Base-by-base conservation (phyloP, 139 green algal species). In the Chlorella ohadii region DNA sequence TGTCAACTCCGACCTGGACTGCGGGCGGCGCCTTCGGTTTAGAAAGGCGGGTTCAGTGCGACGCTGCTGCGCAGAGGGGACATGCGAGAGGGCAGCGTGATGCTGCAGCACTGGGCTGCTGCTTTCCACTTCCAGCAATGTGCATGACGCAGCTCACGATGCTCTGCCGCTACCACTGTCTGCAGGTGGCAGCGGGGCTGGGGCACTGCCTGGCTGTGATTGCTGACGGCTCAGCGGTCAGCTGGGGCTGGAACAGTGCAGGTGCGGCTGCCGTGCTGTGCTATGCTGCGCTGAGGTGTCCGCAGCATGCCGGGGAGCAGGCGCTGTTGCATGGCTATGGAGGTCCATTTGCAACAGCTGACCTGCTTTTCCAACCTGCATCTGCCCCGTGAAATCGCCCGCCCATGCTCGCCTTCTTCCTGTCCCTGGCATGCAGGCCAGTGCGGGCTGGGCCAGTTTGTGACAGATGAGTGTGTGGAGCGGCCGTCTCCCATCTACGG, bases 211-310 rank as follows among this genome's bases (percentile, higher is more conserved):
- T 91, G 39, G 88, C 64, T 1, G 71, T 91, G 67, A 39, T 85
- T 27, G 25, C 12, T 9, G 84, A 87, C 27, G 90, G 90, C n/a
- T 41, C 51, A 20, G 57, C 91, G 27, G 63, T 79, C 25, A 79
- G 51, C 38, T 91, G 81, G 88, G 90, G 90, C 0, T 92, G 90
- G 72, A 89, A 90, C 71, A 55, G 31, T 16, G n/a, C 55, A 25
- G 55, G 68, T 73, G 55, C 51, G 74, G 23, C 19, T 4, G 2
- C 31, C 22, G n/a, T n/a, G n/a, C n/a, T n/a, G n/a, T n/a, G n/a
- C n/a, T n/a, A n/a, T n/a, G n/a, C n/a, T n/a, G n/a, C n/a, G n/a
- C n/a, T n/a, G n/a, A n/a, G n/a, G n/a, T n/a, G n/a, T n/a, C n/a
- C n/a, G n/a, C n/a, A n/a, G 68, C 31, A 1, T 22, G 15, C 31